A percentile compares a stretch with the other conserved stretches of the same genome.
Evolutionary conservation across 2,329 filamentous ascomycete genomes (phyloP).

Genomic region (Sclerotinia subarctica): DNA sequence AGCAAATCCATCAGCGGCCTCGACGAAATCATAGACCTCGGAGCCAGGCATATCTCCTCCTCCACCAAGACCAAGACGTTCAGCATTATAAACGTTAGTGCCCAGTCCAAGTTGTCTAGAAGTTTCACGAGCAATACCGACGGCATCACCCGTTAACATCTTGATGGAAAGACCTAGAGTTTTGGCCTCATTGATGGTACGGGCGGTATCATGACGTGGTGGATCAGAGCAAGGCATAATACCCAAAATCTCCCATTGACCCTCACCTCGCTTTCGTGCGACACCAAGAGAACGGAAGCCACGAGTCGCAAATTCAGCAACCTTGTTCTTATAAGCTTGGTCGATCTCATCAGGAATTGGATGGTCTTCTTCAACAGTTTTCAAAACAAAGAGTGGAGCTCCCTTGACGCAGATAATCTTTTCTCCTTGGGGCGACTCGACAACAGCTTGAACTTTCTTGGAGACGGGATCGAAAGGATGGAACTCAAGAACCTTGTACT

Average conservation of each 20-base stretch:
- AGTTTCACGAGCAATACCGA: conserved; percentile 89
- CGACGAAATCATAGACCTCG: conserved; percentile 92
- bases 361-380: conserved; percentile 83
- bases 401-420: conserved; percentile 88
- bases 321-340: conserved; percentile 86
- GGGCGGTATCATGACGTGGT: conserved; percentile 84
- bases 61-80: conserved; percentile 84
- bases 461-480: conserved; percentile 88
- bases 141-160: conserved; percentile 94
- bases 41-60: conserved; percentile 91
- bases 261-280: conserved; percentile 80
- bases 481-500: conserved; percentile 83
- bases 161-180: conserved; percentile 84
- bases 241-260: conserved; percentile 85
- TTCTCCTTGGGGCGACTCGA: conserved; percentile 80
- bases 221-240: conserved; percentile 95
- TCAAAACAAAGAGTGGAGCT: conserved; percentile 81
- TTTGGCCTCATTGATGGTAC: conserved; percentile 88
- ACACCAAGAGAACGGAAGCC: conserved; percentile 93
- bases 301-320: conserved; percentile 86
- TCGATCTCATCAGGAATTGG: conserved; percentile 73
- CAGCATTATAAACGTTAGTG: conserved; percentile 91
- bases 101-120: conserved; percentile 87
- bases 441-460: conserved; percentile 84
- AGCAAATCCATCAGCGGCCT: conserved; percentile 91